Percentiles rank a stretch among this genome's conserved stretches.
phyloP scores from a whole-genome alignment of 2,329 filamentous ascomycete species.

The Trichophyton benhamiae region DNA sequence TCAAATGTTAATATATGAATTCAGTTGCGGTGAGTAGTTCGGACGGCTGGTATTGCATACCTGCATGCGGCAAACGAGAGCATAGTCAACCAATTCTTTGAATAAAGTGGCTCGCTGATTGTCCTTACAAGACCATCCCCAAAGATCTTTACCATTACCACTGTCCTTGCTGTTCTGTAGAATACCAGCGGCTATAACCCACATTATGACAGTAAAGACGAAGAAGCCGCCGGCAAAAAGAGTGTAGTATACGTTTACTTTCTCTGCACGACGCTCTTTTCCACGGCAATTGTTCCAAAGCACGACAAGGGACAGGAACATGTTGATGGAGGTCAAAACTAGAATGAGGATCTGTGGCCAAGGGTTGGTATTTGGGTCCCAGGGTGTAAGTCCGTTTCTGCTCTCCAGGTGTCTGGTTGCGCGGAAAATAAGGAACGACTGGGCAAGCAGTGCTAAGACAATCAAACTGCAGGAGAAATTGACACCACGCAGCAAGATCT shows the following conservation, averaged over 20 bases:
- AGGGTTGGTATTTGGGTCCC: conserved; percentile 63
- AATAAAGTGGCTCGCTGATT: conserved; percentile 72
- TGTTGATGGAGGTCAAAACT: conserved; percentile 64
- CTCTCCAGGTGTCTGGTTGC: conserved; percentile 62
- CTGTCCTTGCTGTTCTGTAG: conserved; percentile 67
- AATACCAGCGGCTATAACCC: conserved; percentile 73
- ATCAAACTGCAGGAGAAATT: conserved; percentile 97
- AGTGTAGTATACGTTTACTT: conserved; percentile 89
- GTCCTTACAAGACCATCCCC: conserved; percentile 95
- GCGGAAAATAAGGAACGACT: conserved; percentile 88
- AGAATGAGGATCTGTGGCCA: conserved; percentile 89
- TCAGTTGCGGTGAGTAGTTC: conserved; percentile 16
- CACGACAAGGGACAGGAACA: conserved; percentile 64
- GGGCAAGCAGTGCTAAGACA: conserved; percentile 75
- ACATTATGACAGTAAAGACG: conserved; percentile 83
- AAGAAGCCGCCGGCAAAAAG: conserved; percentile 90
- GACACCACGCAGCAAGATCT: conserved; percentile 85
- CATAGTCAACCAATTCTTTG: conserved; percentile 69
- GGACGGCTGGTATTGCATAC: conserved; percentile 33
- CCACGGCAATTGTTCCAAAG: conserved; percentile 79
- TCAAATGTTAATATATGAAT: conserved; percentile 1
- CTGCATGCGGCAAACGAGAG: conserved; percentile 78
- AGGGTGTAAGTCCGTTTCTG: conserved; percentile 71
- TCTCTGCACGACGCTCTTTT: conserved; percentile 79
- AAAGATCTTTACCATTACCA: conserved; percentile 73